A percentile compares a stretch with the other conserved stretches of the same genome.
Conservation (phyloP, 176 grass and related monocot species). For the Rhipidocladum racemiflorum region DNA sequence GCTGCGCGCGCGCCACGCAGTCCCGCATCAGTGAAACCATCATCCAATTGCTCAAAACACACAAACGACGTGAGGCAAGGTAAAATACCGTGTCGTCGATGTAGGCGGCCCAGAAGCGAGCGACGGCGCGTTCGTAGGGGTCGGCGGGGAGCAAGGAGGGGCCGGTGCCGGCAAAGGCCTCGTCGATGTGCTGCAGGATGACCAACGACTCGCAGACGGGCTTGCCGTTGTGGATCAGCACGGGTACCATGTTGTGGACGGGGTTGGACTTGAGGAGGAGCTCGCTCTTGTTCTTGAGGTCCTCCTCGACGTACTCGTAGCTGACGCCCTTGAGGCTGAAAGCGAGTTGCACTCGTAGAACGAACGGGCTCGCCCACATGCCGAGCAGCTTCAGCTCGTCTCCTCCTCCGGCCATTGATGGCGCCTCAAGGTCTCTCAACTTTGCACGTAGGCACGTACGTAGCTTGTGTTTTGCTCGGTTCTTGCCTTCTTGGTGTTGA, state of each 20-base stretch:
- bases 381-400: slow-evolving; percentile 46
- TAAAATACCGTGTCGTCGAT: slow-evolving; percentile 47
- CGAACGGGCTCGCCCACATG: slow-evolving; percentile 27
- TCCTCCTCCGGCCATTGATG: slow-evolving; percentile 39
- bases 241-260: slow-evolving; percentile 46
- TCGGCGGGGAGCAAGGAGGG: slow-evolving; percentile 28
- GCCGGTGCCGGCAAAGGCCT: slow-evolving; percentile 33
- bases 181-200: slow-evolving; percentile 63
- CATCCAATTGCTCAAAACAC: too few species aligned
- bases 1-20: neutral
- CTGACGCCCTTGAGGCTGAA: slow-evolving; percentile 50
- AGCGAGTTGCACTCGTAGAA: slow-evolving; percentile 28
- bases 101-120: slow-evolving; percentile 42
- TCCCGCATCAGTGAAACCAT: too few species aligned
- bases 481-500: too few species aligned
- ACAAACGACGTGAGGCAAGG: neutral
- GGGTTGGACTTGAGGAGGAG: slow-evolving; percentile 56
- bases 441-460: too few species aligned
- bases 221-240: slow-evolving; percentile 54
- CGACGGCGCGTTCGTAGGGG: slow-evolving; percentile 21
- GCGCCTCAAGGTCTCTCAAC: too few species aligned
- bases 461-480: too few species aligned
- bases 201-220: slow-evolving; percentile 46
- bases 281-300: slow-evolving; percentile 45
- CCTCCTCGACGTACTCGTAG: slow-evolving; percentile 48